These are phyloP conservation scores for Pichia cactophila DNA, from an alignment of 1,139 yeast genomes.

Conservation along the genomic window DNA sequence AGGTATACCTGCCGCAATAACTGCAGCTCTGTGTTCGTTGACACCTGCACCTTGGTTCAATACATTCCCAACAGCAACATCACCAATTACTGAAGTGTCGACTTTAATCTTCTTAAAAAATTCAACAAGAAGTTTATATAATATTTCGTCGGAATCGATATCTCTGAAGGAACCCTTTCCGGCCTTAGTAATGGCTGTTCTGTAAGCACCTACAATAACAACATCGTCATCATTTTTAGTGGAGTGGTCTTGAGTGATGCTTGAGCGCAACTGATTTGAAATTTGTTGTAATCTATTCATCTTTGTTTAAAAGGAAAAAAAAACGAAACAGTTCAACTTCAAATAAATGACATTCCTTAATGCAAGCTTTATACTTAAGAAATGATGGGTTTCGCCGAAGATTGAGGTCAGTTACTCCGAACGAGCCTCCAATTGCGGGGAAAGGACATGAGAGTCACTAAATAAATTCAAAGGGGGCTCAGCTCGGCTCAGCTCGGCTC, in stretches of 20 bases:
- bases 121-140: conserved; percentile 81
- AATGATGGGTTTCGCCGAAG: background rate
- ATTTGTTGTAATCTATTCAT: conserved; percentile 1
- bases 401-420: background rate
- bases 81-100: conserved; percentile 76
- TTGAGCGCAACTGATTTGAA: background rate
- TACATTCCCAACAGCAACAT: conserved; percentile 80
- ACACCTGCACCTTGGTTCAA: conserved; percentile 89
- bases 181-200: conserved; percentile 85
- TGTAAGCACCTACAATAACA: conserved; percentile 77
- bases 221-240: conserved; percentile 72
- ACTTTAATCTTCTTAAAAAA: conserved; percentile 85
- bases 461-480: too few species aligned
- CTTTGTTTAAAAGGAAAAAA: background rate
- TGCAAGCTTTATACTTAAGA: background rate
- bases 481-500: too few species aligned
- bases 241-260: background rate
- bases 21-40: conserved; percentile 84
- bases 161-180: conserved; percentile 48
- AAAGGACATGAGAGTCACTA: too few species aligned
- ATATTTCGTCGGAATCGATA: conserved; percentile 48
- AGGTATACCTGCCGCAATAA: conserved; percentile 67
- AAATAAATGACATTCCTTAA: background rate
- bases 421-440: background rate
- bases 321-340: background rate